Percentiles rank a stretch among this genome's conserved stretches.
Evolutionary conservation across 768 basidiomycete species (phyloP).

Genomic region (Mycena venus): DNA sequence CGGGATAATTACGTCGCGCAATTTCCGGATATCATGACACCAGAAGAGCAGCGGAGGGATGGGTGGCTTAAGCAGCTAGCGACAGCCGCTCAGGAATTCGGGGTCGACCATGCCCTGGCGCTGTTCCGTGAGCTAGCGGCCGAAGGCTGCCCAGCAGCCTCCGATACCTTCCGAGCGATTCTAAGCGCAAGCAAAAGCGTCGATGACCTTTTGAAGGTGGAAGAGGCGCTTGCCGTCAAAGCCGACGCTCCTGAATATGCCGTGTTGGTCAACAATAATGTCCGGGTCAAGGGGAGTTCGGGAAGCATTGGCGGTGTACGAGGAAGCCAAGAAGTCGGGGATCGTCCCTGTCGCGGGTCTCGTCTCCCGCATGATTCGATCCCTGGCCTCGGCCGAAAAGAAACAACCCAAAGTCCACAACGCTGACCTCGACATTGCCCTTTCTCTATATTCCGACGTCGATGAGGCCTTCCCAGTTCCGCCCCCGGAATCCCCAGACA

Average conservation of each 20-base stretch:
- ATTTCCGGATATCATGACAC: constrained; percentile 36
- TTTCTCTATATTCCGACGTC: constrained; percentile 67
- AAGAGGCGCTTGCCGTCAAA: constrained; percentile 54
- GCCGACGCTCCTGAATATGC: constrained; percentile 66
- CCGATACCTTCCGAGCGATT: constrained; percentile 54
- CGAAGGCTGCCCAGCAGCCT: constrained; percentile 47
- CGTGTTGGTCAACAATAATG: constrained; percentile 65
- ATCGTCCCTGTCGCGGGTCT: constrained; percentile 64
- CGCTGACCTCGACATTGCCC: constrained; percentile 62
- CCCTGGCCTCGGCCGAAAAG: constrained; percentile 57
- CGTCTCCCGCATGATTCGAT: constrained; percentile 67
- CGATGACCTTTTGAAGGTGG: constrained; percentile 57
- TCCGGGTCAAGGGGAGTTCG: constrained; percentile 52
- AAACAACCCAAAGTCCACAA: constrained; percentile 49
- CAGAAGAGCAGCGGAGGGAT: constrained; percentile 28
- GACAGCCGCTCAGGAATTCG: constrained; percentile 39
- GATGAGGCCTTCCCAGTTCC: constrained; percentile 46
- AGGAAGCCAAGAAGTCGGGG: constrained; percentile 56
- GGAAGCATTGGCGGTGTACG: constrained; percentile 65
- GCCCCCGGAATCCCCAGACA: constrained; percentile 35
- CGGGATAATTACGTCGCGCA: constrained; percentile 51
- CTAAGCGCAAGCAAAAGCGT: constrained; percentile 56
- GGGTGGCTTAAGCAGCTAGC: constrained; percentile 34
- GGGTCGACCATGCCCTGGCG: constrained; percentile 49
- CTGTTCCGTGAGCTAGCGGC: constrained; percentile 48